Evolutionary conservation across 352 stramenopile genomes (phyloP).

Genomic region (Pythium periplocum): DNA sequence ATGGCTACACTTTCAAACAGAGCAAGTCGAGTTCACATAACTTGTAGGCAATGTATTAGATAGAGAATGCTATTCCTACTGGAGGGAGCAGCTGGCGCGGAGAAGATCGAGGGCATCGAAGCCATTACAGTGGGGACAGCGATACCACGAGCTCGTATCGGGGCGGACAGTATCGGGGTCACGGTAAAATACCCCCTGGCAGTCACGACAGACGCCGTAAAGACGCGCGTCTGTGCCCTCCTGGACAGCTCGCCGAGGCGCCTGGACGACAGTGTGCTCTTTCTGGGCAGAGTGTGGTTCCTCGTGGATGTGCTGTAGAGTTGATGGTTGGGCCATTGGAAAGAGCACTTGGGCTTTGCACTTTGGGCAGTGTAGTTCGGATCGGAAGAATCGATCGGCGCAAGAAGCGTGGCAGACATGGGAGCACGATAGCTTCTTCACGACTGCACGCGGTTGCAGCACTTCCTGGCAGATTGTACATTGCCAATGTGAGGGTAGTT

Average conservation of each 20-base stretch:
- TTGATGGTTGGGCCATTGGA: slow-evolving; percentile 21
- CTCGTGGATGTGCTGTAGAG: too few species aligned
- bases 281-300: too few species aligned
- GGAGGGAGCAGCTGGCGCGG: slow-evolving; percentile 46
- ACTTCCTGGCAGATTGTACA: slow-evolving; percentile 36
- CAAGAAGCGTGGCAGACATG: slow-evolving; percentile 65
- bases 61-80: slow-evolving; percentile 7
- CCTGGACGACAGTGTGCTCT: not conserved
- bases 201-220: slow-evolving; percentile 57
- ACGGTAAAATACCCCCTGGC: slow-evolving; percentile 58
- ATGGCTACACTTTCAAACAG: too few species aligned
- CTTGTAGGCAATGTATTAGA: too few species aligned
- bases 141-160: slow-evolving; percentile 66
- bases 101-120: slow-evolving; percentile 47
- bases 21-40: too few species aligned
- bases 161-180: slow-evolving; percentile 41
- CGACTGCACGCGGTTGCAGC: slow-evolving; percentile 24
- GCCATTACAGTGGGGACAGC: slow-evolving; percentile 48
- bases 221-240: slow-evolving; percentile 28
- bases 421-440: slow-evolving; percentile 54
- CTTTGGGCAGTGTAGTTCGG: slow-evolving; percentile 38
- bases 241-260: slow-evolving; percentile 25
- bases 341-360: slow-evolving; percentile 64
- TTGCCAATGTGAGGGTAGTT: too few species aligned
- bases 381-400: slow-evolving; percentile 44